Percentiles rank a stretch among this genome's conserved stretches.
Evolutionary conservation across 441 rosid species (phyloP).

Genomic region (Viola pubescens): DNA sequence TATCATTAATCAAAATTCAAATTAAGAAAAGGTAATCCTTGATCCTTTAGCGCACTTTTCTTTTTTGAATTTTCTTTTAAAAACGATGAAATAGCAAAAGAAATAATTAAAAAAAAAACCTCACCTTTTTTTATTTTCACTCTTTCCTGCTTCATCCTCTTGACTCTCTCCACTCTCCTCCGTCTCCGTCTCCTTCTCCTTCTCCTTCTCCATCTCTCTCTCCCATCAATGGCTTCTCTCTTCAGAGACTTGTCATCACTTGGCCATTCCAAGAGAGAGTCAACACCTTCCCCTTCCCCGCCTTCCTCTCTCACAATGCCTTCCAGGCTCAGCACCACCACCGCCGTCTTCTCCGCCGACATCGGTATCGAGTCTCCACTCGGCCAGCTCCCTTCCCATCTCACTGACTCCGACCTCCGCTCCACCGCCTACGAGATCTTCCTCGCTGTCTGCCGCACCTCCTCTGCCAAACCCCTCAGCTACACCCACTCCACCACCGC

Average conservation of each 20-base stretch:
- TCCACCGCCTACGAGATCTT: constrained; percentile 87
- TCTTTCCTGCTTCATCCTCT: neutral
- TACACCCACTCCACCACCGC: constrained; percentile 19
- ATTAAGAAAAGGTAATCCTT: neutral
- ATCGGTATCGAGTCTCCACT: constrained; percentile 62
- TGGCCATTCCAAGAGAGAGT: constrained; percentile 74
- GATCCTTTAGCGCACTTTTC: neutral
- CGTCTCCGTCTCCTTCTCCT: constrained; percentile 7
- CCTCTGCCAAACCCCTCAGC: constrained; percentile 65
- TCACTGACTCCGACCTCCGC: constrained; percentile 74
- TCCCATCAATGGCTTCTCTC: constrained; percentile 65
- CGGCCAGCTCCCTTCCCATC: constrained; percentile 59
- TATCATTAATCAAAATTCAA: neutral
- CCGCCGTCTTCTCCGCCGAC: constrained; percentile 10
- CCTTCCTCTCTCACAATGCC: constrained; percentile 27
- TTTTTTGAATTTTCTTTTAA: neutral
- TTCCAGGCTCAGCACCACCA: constrained; percentile 16
- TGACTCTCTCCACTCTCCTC: neutral
- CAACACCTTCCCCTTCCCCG: constrained; percentile 29
- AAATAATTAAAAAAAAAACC: no score
- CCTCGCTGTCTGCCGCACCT: constrained; percentile 70
- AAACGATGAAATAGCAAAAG: neutral
- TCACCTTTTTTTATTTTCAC: neutral
- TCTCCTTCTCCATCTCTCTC: constrained; percentile 10
- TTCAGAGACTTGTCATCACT: constrained; percentile 75